Conservation (phyloP, 1,139 yeast genomes). For the Candida sp. region DNA sequence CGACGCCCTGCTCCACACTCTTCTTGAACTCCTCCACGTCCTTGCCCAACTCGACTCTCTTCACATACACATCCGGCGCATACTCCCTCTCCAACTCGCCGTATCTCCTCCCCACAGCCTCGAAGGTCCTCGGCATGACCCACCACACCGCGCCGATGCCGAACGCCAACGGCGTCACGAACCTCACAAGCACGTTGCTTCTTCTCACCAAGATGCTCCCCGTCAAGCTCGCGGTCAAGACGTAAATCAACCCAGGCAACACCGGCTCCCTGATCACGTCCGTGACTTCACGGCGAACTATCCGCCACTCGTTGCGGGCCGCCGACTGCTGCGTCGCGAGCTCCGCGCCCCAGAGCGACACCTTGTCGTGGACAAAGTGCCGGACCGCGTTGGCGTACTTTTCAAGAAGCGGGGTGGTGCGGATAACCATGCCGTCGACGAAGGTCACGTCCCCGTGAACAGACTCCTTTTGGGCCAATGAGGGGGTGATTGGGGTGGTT, state of each 20-base stretch:
- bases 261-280: constrained; percentile 45
- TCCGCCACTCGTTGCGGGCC: constrained; percentile 38
- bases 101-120: constrained; percentile 22
- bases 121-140: constrained; percentile 41
- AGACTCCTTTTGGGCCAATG: constrained; percentile 42
- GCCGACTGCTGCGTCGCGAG: constrained; percentile 50
- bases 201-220: constrained; percentile 59
- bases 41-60: constrained; percentile 20
- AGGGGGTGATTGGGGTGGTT: constrained; percentile 36
- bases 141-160: constrained; percentile 46
- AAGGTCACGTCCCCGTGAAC: constrained; percentile 45
- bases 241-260: constrained; percentile 57
- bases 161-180: constrained; percentile 51
- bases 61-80: constrained; percentile 38
- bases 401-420: constrained; percentile 53
- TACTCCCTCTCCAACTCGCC: constrained; percentile 56
- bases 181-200: constrained; percentile 52
- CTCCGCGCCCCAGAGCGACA: constrained; percentile 44
- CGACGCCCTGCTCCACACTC: constrained; percentile 15
- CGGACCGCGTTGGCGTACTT: constrained; percentile 42
- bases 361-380: constrained; percentile 38
- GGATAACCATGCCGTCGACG: constrained; percentile 56
- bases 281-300: constrained; percentile 26
- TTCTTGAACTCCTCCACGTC: constrained; percentile 17
- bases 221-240: constrained; percentile 56